Conservation (phyloP, 768 basidiomycete genomes). For the Leccinum rimulosum region DNA sequence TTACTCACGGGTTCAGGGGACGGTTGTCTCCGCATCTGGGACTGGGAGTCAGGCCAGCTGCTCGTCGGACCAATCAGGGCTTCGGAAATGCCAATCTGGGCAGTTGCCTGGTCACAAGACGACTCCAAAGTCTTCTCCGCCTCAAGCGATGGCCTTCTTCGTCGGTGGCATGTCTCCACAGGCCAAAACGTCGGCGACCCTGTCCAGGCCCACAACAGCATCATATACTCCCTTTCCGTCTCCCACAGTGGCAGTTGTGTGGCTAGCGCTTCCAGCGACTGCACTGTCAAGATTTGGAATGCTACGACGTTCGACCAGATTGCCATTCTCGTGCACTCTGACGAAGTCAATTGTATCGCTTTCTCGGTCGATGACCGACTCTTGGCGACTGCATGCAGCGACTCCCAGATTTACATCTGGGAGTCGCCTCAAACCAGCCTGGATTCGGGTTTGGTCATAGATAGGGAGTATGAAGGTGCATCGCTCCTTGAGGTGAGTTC, state of each 20-base stretch:
- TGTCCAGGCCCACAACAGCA: conserved; percentile 22
- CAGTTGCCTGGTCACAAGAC: conserved; percentile 31
- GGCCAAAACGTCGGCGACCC: conserved; percentile 23
- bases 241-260: conserved; percentile 28
- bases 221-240: conserved; percentile 27
- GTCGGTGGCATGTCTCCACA: conserved; percentile 25
- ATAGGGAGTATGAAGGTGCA: conserved; percentile 19
- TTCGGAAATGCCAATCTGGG: conserved; percentile 24
- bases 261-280: conserved; percentile 30
- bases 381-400: conserved; percentile 32
- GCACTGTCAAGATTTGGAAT: conserved; percentile 31
- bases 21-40: conserved; percentile 29
- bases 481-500: conserved; percentile 27
- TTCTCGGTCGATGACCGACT: conserved; percentile 31
- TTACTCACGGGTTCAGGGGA: conserved; percentile 31
- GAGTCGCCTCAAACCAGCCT: conserved; percentile 28
- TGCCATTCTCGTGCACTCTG: conserved; percentile 20
- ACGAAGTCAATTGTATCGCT: conserved; percentile 29
- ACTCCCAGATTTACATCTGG: conserved; percentile 31
- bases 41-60: conserved; percentile 25
- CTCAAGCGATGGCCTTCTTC: conserved; percentile 21
- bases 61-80: conserved; percentile 26
- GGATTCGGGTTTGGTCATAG: conserved; percentile 30
- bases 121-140: conserved; percentile 28
- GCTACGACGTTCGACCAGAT: conserved; percentile 24